Percentiles rank a stretch among this genome's conserved stretches.
These are phyloP conservation scores for Meyerozyma sp. DNA, from an alignment of 1,139 yeast species.

Conservation along the genomic window DNA sequence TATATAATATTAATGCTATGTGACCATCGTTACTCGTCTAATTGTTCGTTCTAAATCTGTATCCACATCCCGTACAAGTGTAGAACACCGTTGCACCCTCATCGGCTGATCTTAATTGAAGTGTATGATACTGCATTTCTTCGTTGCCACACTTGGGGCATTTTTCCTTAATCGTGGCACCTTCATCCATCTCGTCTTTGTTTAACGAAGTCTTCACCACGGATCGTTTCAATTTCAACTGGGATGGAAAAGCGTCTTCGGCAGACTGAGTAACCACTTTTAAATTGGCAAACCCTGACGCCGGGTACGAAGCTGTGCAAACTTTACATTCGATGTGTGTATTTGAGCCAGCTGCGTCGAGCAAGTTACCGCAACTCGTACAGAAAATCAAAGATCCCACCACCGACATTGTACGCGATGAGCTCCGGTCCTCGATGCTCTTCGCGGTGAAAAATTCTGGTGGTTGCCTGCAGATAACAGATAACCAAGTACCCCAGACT, in stretches of 20 bases:
- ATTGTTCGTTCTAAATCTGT: slow-evolving; percentile 90
- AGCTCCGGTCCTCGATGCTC: neutral
- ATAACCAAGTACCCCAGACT: neutral
- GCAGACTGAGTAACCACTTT: slow-evolving; percentile 85
- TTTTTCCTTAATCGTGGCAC: slow-evolving; percentile 92
- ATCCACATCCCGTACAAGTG: slow-evolving; percentile 90
- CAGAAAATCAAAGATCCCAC: slow-evolving; percentile 95
- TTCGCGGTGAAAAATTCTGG: neutral
- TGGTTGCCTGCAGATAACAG: neutral
- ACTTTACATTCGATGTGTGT: slow-evolving; percentile 55
- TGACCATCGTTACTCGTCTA: slow-evolving; percentile 16
- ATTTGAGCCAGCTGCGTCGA: slow-evolving; percentile 60
- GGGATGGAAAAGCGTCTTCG: slow-evolving; percentile 89
- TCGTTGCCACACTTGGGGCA: slow-evolving; percentile 98
- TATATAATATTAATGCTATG: neutral
- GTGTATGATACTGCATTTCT: slow-evolving; percentile 95
- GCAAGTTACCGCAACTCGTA: slow-evolving; percentile 84
- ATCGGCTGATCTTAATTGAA: slow-evolving; percentile 96
- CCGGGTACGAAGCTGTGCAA: slow-evolving; percentile 58
- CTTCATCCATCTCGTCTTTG: slow-evolving; percentile 79
- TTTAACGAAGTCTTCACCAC: slow-evolving; percentile 82
- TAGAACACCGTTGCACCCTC: slow-evolving; percentile 97
- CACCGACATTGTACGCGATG: slow-evolving; percentile 59
- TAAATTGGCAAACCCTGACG: slow-evolving; percentile 61
- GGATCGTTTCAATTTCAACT: slow-evolving; percentile 72